Evolutionary conservation across 192 early-diverging fungal species (phyloP), one percentile per base, ranked within the genome.

Genomic region (Pilaira anomala): DNA sequence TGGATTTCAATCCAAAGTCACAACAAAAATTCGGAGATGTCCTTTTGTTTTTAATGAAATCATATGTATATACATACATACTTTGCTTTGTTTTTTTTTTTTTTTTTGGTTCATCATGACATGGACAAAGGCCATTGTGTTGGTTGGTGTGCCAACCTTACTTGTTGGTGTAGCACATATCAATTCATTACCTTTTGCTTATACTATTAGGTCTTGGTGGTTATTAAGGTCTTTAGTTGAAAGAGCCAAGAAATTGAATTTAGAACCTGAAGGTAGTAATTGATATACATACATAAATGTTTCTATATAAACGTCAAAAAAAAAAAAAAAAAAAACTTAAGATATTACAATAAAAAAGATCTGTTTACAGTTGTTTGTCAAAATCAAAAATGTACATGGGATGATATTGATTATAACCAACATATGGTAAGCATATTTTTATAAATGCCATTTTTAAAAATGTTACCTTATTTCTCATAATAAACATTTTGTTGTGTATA

Each of bases 361-460:
- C 53, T 81, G 3, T 72, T 81, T 36, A 70, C 67, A 19, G 46
- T 75, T 16, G 48, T 64, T 30, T 58, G 51, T 7, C 67, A 71
- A 46, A 66, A 81, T 13, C 67, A 73, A 29, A 73, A 76, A 24
- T 77, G 77, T 28, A 68, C 66, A 55, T 74, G 75, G 39, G 79
- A 81, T 48, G 79, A 81, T 60, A 66, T 81, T 7, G 79, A 81
- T 46, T 77, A 78, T 46, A 81, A 81, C 22, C 68, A 69, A 40
- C 79, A 81, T 54, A 77, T 81, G 71, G 76, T 74, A 65, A 19
- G 29, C 30, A 33, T 4, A 36, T 9, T 9, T n/a, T n/a, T n/a
- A n/a, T n/a, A n/a, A n/a, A n/a, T n/a, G n/a, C n/a, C n/a, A n/a
- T n/a, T n/a, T n/a, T n/a, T n/a, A n/a, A n/a, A n/a, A n/a, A n/a